Evolutionary conservation across 345 rosid species (phyloP).

Genomic region (Lepidium sativum): DNA sequence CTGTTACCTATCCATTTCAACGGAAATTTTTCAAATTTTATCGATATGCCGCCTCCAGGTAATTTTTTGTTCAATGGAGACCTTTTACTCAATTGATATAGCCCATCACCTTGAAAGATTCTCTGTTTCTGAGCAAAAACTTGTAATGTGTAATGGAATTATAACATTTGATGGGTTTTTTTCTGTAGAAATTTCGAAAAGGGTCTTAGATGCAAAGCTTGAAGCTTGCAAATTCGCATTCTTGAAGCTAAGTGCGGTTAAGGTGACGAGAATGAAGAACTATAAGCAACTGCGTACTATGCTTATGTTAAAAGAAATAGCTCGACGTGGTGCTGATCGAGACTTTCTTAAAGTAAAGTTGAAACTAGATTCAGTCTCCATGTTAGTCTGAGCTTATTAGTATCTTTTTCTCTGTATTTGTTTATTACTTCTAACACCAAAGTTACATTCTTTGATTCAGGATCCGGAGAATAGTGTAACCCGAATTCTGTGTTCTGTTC

Average conservation of each 20-base stretch:
- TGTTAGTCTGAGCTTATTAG: constrained; percentile 10
- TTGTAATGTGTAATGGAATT: background rate
- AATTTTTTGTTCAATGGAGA: background rate
- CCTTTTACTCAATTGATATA: background rate
- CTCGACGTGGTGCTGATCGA: constrained; percentile 34
- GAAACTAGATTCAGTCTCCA: background rate
- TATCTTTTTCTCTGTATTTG: background rate
- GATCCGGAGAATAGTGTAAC: constrained; percentile 35
- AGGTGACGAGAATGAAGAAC: constrained; percentile 30
- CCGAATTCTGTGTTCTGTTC: constrained; percentile 30
- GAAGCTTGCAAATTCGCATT: constrained; percentile 36
- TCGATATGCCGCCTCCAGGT: constrained; percentile 30
- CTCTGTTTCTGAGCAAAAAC: background rate
- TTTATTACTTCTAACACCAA: background rate
- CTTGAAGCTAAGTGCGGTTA: constrained; percentile 27
- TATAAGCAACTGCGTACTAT: constrained; percentile 31
- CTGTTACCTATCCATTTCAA: background rate
- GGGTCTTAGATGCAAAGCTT: constrained; percentile 32
- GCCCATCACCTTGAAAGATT: background rate
- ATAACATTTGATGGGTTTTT: background rate
- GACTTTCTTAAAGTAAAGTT: constrained; percentile 28
- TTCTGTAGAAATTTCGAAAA: constrained; percentile 29
- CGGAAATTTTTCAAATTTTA: background rate
- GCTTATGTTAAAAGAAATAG: constrained; percentile 32
- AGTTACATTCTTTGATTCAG: constrained; percentile 17